phyloP scores from a whole-genome alignment of 768 basidiomycete species.

The Galerina sulciceps region DNA sequence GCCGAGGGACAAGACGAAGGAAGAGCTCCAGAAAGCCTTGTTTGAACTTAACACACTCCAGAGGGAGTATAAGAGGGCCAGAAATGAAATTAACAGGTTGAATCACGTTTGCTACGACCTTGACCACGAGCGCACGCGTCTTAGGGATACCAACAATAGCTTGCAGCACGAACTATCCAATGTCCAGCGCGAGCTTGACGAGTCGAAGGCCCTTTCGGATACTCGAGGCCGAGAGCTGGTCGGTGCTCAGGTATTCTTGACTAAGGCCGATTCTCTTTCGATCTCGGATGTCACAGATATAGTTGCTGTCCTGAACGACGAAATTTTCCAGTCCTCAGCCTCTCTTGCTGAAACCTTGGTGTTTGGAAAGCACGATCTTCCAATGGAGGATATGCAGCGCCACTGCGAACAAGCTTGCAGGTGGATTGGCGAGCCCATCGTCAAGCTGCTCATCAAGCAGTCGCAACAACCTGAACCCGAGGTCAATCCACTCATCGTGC shows the following conservation, averaged over 20 bases:
- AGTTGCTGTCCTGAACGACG: conserved; percentile 18
- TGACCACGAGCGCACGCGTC: background rate
- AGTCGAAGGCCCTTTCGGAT: conserved; percentile 25
- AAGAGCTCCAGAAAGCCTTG: background rate
- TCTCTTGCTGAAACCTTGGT: conserved; percentile 35
- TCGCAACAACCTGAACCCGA: background rate
- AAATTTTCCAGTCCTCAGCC: conserved; percentile 25
- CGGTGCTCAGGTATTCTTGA: conserved; percentile 24
- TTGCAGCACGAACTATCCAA: conserved; percentile 13
- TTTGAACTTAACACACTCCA: background rate
- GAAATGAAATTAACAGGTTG: background rate
- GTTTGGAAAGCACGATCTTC: conserved; percentile 46
- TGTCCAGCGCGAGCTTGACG: conserved; percentile 13
- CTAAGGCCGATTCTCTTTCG: conserved; percentile 21
- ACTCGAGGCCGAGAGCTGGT: conserved; percentile 35
- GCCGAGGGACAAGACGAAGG: background rate
- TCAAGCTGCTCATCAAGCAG: conserved; percentile 6
- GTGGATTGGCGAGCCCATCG: conserved; percentile 14
- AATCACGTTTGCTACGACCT: background rate
- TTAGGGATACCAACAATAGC: background rate
- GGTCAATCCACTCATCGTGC: conserved; percentile 20
- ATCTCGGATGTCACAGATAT: conserved; percentile 22
- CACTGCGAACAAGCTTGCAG: background rate
- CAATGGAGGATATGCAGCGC: conserved; percentile 33
- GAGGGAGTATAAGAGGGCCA: background rate